Base-by-base conservation (phyloP, 1,284 basidiomycete species). In the Porogramme epimiltina region DNA sequence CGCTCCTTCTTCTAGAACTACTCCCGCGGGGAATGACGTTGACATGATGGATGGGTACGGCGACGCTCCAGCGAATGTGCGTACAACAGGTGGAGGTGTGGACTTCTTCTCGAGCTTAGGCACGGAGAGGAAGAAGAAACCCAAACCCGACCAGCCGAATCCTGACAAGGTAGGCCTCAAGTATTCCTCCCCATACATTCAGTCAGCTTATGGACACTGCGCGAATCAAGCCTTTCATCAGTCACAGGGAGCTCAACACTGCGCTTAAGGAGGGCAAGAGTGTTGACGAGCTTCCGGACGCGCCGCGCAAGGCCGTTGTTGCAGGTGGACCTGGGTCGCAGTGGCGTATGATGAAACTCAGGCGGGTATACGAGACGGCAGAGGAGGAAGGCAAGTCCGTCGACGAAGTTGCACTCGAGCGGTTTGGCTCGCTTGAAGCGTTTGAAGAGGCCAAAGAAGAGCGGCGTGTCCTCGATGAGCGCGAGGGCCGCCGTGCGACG, bases 331-430 rank as follows among this genome's bases (percentile, higher is more conserved):
- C 95, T 2, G 96, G 96, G 10, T 93, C 92, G 16, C 87, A 88
- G 65, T 99, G 96, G 96, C 85, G 96, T 20, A 98, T 98, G 95
- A 95, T 93, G 87, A 95, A 95, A 67, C 82, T 99, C 1, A 84
- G 88, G 33, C 80, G 92, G 13, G 87, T 94, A 1, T 94, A 91
- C 66, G 95, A 98, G 68, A 82, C 90, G 3, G 93, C 91, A 0
- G 87, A 94, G 56, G 93, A 96, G 64, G 93, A 95, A 61, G 81
- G 82, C 2, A 74, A 81, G 19, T 63, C 85, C 0, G 69, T 96
- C 2, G 89, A 94, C 64, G 86, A 95, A 48, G 83, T 98, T 20
- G 96, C 91, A 0, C 61, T 93, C 23, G 96, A 98, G 56, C 82
- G 94, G 6, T 97, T 95, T 64, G 92, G 90, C 16, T 85, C 84